Evolutionary conservation across 139 green algal species (phyloP), one percentile per base, ranked within the genome.

Genomic region (Haematococcus lacustris): DNA sequence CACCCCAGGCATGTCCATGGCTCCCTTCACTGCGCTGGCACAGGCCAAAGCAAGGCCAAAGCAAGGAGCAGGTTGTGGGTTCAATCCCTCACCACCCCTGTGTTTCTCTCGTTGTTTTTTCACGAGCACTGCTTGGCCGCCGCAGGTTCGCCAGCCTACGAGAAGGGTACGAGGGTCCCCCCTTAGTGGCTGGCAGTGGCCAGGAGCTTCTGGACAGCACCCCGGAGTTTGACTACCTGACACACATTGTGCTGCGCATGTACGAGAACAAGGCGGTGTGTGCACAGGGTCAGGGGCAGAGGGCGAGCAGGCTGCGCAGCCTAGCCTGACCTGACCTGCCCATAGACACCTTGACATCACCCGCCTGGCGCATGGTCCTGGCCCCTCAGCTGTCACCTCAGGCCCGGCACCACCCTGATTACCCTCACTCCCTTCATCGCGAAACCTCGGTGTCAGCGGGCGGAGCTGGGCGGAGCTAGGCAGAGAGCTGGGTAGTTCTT

Each of bases 221-320:
- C 26, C 73, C 76, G 0, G 92, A 96, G 82, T 83, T 97, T 43
- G 94, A 98, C 83, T 98, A 98, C 86, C 85, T 98, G 39, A 97
- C 94, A 6, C 92, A 97, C 71, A 88, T 97, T 57, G 93, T 98
- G 43, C 88, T 98, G 70, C 82, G 92, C 51, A 96, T 98, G 90
- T 98, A 94, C 78, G 94, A 98, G 73, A 94, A 96, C 82, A 95
- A 91, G 69, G 70, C 85, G 39, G 88, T 97, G 43, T 28, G 43
- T 53, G 9, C 9, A 9, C 9, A 53, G 43, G 43, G 43, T 9
- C 17, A 17, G 17, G 43, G 43, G 43, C 43, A 53, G 9, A 53
- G 17, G 43, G 43, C 17, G 9, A 28, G 9, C 43, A 53, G 43
- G 43, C 17, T 17, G 17, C 43, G 43, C 43, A 53, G 9, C 9